Evolutionary conservation across 2,329 filamentous ascomycete species (phyloP).

Genomic region (Berkeleyomyces basicola): DNA sequence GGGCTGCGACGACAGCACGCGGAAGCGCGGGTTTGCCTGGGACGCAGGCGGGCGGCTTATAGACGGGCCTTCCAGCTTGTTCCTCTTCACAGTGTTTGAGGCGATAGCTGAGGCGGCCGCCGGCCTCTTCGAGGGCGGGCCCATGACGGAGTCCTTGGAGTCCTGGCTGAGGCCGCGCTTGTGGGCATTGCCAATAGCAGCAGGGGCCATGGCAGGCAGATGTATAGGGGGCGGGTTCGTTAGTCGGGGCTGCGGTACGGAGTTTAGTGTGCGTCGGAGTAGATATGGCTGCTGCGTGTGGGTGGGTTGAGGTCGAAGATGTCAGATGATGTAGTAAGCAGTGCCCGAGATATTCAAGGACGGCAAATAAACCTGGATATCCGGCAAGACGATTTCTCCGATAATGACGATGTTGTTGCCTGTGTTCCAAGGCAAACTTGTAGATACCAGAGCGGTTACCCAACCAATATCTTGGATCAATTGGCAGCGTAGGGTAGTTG

Average conservation of each 20-base stretch:
- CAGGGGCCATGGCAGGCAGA: slow-evolving; percentile 28
- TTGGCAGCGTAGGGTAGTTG: not conserved
- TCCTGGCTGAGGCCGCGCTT: slow-evolving; percentile 58
- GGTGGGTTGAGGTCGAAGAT: not conserved
- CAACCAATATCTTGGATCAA: not conserved
- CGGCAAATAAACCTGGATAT: not conserved
- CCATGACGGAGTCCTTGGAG: slow-evolving; percentile 27
- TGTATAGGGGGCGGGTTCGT: not conserved
- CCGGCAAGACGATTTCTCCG: not conserved
- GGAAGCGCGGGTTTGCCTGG: slow-evolving; percentile 37
- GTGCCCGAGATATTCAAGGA: not conserved
- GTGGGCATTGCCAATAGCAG: slow-evolving; percentile 36
- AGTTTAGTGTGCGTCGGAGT: not conserved
- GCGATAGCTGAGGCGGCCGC: not conserved
- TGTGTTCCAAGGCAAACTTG: not conserved
- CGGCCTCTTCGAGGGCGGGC: not conserved
- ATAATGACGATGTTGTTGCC: not conserved
- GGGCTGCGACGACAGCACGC: slow-evolving; percentile 54
- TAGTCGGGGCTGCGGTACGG: not conserved
- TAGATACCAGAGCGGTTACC: not conserved
- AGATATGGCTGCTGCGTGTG: not conserved
- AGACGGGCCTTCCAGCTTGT: too few relatives aligned
- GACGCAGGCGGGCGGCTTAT: slow-evolving; percentile 23
- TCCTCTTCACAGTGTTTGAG: too few relatives aligned
- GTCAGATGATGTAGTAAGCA: not conserved